Evolutionary conservation across 140 eudicot genomes (phyloP).

Genomic region (Eryngium alpinum): DNA sequence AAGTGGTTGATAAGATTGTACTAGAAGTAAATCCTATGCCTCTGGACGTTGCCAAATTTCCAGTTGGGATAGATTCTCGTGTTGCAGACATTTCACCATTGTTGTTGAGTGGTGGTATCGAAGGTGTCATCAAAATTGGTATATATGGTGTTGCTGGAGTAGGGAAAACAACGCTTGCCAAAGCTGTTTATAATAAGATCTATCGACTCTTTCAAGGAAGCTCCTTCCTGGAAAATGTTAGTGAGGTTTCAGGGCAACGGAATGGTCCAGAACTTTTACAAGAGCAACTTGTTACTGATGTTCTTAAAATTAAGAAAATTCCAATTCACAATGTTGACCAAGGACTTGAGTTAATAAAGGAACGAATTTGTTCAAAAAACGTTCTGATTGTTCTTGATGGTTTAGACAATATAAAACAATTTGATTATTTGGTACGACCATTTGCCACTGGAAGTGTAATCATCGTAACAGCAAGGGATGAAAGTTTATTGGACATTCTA

Average conservation of each 20-base stretch:
- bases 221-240: neutral
- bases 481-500: neutral
- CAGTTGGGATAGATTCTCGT: neutral
- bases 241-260: neutral
- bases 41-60: neutral
- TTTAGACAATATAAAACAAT: neutral
- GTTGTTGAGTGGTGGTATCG: neutral
- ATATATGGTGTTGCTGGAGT: neutral
- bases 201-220: neutral
- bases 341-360: neutral
- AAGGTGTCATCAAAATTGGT: neutral
- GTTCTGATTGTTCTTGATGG: neutral
- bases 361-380: neutral
- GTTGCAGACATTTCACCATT: neutral
- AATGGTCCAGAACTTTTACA: neutral
- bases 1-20: neutral
- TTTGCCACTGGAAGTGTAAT: neutral
- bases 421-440: neutral
- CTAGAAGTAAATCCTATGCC: neutral
- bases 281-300: neutral
- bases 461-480: neutral
- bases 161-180: neutral
- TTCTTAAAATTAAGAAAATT: neutral
- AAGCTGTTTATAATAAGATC: neutral
- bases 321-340: neutral